phyloP scores from a whole-genome alignment of 192 early-diverging fungal species.

The Pilobolus umbonatus region DNA sequence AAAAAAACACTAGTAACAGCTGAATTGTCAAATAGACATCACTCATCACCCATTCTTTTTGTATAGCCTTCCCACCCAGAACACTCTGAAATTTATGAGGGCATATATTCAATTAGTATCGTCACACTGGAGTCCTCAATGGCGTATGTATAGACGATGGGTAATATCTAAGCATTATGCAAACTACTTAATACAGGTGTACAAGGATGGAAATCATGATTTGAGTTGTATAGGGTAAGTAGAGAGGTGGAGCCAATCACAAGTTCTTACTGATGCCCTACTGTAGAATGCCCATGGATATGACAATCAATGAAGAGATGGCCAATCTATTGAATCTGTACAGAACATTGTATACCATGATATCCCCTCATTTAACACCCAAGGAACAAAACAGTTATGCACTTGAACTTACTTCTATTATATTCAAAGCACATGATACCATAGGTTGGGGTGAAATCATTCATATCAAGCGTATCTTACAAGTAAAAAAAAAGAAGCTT shows the following conservation, averaged over 20 bases:
- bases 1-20: background rate
- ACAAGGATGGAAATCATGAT: too few relatives aligned
- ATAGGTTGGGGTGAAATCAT: slow-evolving; percentile 8
- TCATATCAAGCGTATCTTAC: slow-evolving; percentile 9
- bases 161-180: slow-evolving; percentile 49
- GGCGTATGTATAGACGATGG: slow-evolving; percentile 47
- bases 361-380: background rate
- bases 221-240: too few relatives aligned
- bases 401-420: background rate
- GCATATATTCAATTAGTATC: slow-evolving; percentile 20
- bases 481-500: background rate
- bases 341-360: slow-evolving; percentile 5
- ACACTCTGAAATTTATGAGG: slow-evolving; percentile 9
- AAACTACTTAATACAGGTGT: slow-evolving; percentile 35
- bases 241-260: background rate
- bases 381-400: background rate
- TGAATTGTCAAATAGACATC: too few relatives aligned
- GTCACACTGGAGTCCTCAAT: slow-evolving; percentile 40
- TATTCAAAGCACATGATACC: background rate
- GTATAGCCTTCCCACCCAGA: slow-evolving; percentile 1
- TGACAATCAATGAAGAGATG: background rate
- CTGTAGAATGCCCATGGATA: background rate
- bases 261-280: background rate
- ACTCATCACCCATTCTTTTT: background rate
- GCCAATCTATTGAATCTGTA: slow-evolving; percentile 3